These are phyloP conservation scores for Fraxinus sp. DNA, from an alignment of 305 asterid genomes.

Conservation along the genomic window DNA sequence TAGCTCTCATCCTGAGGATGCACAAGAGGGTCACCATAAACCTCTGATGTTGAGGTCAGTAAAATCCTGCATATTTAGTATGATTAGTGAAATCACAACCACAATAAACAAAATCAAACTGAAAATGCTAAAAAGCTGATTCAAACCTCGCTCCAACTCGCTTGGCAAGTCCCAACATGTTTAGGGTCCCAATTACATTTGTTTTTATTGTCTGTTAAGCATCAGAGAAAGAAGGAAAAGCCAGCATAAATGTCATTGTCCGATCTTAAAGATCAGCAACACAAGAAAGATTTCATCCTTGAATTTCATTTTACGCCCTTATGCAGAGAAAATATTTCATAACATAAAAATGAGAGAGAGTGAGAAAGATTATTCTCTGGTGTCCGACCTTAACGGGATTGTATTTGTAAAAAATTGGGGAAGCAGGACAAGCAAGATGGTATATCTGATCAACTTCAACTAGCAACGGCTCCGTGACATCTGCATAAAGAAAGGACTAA, in stretches of 20 bases:
- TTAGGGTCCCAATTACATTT: slow-evolving; percentile 47
- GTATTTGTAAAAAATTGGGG: slow-evolving; percentile 55
- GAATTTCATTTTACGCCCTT: background rate
- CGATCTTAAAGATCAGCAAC: background rate
- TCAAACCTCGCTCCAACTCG: slow-evolving; percentile 53
- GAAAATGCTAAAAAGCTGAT: background rate
- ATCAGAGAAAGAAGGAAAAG: background rate
- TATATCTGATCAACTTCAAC: slow-evolving; percentile 91
- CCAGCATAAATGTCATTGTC: background rate
- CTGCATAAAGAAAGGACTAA: background rate
- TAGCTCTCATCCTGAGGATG: slow-evolving; percentile 50
- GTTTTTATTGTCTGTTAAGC: slow-evolving; percentile 48
- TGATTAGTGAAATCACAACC: background rate
- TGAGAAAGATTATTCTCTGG: background rate
- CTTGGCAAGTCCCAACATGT: slow-evolving; percentile 54
- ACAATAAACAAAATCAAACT: background rate
- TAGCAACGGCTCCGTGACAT: slow-evolving; percentile 77
- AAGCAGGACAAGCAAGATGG: slow-evolving; percentile 99
- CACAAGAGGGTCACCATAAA: slow-evolving; percentile 52
- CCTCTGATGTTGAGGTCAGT: slow-evolving; percentile 52
- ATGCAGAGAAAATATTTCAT: background rate
- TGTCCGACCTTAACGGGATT: slow-evolving; percentile 47
- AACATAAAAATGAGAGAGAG: background rate
- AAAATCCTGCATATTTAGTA: slow-evolving; percentile 27
- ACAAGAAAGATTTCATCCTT: background rate